A percentile compares a stretch with the other conserved stretches of the same genome.
Conservation (phyloP, 768 basidiomycete species). For the Fibroporia radiculosa region DNA sequence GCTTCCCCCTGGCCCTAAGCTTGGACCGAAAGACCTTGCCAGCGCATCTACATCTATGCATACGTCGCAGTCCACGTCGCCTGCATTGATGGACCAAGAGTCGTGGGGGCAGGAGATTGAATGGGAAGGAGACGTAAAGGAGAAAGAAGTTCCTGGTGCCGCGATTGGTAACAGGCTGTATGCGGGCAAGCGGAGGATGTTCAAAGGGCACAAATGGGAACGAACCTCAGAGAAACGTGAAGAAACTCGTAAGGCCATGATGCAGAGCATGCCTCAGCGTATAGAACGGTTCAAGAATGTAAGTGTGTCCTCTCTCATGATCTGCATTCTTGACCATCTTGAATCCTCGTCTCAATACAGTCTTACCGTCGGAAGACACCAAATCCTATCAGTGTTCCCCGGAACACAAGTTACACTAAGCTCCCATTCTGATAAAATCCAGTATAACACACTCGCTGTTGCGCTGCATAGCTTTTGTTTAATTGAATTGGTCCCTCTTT, state of each 20-base stretch:
- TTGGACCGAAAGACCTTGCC: conserved; percentile 17
- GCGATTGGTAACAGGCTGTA: conserved; percentile 59
- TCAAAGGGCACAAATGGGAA: conserved; percentile 92
- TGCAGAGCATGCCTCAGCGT: conserved; percentile 66
- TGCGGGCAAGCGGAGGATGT: conserved; percentile 74
- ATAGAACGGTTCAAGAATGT: conserved; percentile 61
- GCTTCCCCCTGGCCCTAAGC: conserved; percentile 66
- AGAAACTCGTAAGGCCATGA: conserved; percentile 43
- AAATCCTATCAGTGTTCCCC: conserved; percentile 13
- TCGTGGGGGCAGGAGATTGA: conserved; percentile 12
- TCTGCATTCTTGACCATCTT: background rate
- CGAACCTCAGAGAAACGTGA: conserved; percentile 41
- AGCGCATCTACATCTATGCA: background rate
- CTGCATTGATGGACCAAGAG: conserved; percentile 3
- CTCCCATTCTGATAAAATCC: conserved; percentile 15
- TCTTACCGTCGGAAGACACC: conserved; percentile 14
- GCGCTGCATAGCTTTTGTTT: too few relatives aligned
- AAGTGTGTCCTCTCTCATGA: conserved; percentile 8
- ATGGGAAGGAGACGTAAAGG: conserved; percentile 23
- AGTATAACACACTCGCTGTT: too few relatives aligned
- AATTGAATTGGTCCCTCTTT: too few relatives aligned
- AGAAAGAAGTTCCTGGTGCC: conserved; percentile 34
- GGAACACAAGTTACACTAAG: conserved; percentile 14
- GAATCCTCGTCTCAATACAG: conserved; percentile 3
- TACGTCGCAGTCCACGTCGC: background rate